Percentiles rank a stretch among this genome's conserved stretches.
These are phyloP conservation scores for Prunus fruticosa DNA, from an alignment of 306 rosid species.

Conservation along the genomic window DNA sequence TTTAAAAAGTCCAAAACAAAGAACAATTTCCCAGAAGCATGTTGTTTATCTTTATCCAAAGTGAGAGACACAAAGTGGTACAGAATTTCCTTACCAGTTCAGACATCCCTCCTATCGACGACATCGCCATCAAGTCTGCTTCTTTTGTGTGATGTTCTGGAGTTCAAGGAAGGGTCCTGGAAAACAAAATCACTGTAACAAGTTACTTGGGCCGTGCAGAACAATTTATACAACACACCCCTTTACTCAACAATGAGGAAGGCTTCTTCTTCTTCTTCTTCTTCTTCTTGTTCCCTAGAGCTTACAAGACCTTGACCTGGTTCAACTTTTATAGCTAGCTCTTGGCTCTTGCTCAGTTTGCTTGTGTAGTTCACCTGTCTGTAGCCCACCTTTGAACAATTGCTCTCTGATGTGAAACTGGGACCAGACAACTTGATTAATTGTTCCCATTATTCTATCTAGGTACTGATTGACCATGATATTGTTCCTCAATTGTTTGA, in stretches of 20 bases:
- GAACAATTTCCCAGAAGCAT: too few species aligned
- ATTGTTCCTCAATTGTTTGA: neutral
- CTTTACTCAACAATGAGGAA: conserved; percentile 12
- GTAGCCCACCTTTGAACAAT: conserved; percentile 31
- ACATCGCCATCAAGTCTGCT: conserved; percentile 50
- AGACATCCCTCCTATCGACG: conserved; percentile 49
- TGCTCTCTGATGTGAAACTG: conserved; percentile 41
- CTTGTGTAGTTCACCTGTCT: conserved; percentile 18
- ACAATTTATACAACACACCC: neutral
- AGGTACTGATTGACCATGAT: neutral
- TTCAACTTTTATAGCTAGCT: conserved; percentile 30
- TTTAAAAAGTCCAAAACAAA: too few species aligned
- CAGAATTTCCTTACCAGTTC: conserved; percentile 50
- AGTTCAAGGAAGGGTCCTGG: conserved; percentile 23
- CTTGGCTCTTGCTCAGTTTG: conserved; percentile 9
- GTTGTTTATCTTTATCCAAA: neutral
- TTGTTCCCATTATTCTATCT: neutral
- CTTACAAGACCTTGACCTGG: conserved; percentile 1
- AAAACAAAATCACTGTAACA: conserved; percentile 12
- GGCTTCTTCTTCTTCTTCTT: conserved; percentile 15
- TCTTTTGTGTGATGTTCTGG: conserved; percentile 18
- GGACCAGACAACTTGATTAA: conserved; percentile 8
- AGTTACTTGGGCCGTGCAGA: conserved; percentile 8
- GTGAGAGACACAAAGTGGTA: neutral
- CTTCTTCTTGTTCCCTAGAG: conserved; percentile 20